Percentiles rank a stretch among this genome's conserved stretches.
These are phyloP conservation scores for Trametes versicolor DNA, from an alignment of 1,284 basidiomycete species.

Conservation along the genomic window DNA sequence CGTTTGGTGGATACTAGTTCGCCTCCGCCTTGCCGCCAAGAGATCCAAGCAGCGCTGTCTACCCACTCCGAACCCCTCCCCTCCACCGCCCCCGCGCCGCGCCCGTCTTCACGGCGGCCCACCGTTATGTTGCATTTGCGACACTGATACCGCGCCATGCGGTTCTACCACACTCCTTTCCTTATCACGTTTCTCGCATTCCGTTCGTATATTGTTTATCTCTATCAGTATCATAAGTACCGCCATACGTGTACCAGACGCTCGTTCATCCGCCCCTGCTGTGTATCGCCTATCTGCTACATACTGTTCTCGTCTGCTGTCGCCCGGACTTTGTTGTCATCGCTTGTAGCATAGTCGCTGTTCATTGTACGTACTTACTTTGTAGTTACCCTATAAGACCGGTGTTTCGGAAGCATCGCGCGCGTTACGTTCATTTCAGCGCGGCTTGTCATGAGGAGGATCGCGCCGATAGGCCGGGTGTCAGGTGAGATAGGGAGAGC, in stretches of 20 bases:
- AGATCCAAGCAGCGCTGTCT: neutral
- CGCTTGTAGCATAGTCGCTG: constrained; percentile 8
- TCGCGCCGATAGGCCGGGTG: constrained; percentile 33
- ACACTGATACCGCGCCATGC: constrained; percentile 9
- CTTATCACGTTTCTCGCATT: constrained; percentile 3
- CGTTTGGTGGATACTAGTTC: neutral
- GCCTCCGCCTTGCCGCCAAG: neutral
- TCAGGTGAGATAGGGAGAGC: constrained; percentile 37
- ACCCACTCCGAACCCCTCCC: neutral
- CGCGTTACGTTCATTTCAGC: constrained; percentile 16
- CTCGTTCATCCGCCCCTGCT: constrained; percentile 1
- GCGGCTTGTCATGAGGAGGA: constrained; percentile 8
- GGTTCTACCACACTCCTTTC: constrained; percentile 14
- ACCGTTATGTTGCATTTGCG: constrained; percentile 1
- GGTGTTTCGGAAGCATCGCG: constrained; percentile 15
- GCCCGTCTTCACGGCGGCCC: neutral
- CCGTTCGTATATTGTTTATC: constrained; percentile 7
- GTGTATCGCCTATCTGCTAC: neutral
- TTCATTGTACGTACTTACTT: constrained; percentile 11
- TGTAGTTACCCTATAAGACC: neutral
- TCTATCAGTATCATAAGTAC: constrained; percentile 1
- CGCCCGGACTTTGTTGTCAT: neutral
- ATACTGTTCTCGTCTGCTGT: neutral
- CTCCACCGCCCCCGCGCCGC: neutral
- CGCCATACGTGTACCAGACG: constrained; percentile 2